Evolutionary conservation across 1,139 yeast genomes (phyloP), one percentile per base, ranked within the genome.

Genomic region (Blastobotrys serpentis): DNA sequence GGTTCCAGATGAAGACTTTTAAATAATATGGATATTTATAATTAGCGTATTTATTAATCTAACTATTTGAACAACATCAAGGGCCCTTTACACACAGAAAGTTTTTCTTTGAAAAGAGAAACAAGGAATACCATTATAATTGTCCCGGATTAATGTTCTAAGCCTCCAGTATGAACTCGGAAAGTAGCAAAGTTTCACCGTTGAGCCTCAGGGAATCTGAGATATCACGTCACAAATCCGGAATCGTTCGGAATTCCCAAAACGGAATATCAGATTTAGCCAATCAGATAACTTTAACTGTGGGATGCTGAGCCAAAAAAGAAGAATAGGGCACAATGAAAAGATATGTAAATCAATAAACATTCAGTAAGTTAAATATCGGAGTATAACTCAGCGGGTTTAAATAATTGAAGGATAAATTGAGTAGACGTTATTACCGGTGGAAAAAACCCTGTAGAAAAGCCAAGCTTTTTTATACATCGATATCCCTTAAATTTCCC

Each of bases 1-100:
- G 2, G 60, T 59, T 14, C 56, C 55, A 11, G 63, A 59, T 44
- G 63, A 59, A 18, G 49, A 53, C 29, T 54, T 53, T 42, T 54
- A 47, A 46, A 5, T 22, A 3, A 32, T 13, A 7, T 19, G 3
- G 19, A n/a, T 33, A 25, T 40, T 36, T 23, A 23, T 23, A 23
- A 23, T 23, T 23, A 23, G 10, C 26, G 39, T 39, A 30, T 21
- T 43, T 43, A 17, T 19, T 42, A 10, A 39, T 18, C 13, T 13
- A 22, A 21, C 13, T 30, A 8, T 29, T 29, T 22, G 26, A 10
- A 23, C 26, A 23, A 23, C 26, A 10, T n/a, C n/a, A n/a, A n/a
- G n/a, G n/a, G n/a, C n/a, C n/a, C n/a, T n/a, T 6, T 23, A 23
- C 8, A 23, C 10, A 23, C 10, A 10, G 26, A 6, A 23, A 23